Evolutionary conservation across 805 yeast species (phyloP).

Genomic region (Starmera amethionina): DNA sequence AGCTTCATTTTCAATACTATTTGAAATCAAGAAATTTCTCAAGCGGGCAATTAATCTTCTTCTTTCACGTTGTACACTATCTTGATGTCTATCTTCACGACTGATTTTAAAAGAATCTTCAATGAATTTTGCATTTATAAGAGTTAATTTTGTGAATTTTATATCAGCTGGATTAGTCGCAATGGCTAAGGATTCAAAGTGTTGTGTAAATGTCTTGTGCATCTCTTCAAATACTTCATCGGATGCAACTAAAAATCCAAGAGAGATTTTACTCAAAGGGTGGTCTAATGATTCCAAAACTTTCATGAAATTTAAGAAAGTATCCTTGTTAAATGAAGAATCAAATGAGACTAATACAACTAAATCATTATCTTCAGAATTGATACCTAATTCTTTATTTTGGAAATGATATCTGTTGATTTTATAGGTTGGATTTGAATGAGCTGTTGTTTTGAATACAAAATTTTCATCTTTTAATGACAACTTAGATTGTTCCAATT

Average conservation of each 20-base stretch:
- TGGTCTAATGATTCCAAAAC: conserved; percentile 21
- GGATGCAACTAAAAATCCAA: conserved; percentile 12
- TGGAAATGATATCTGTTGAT: no score
- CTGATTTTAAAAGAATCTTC: conserved; percentile 16
- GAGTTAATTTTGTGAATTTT: conserved; percentile 14
- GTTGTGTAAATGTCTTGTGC: not conserved
- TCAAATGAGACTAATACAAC: conserved; percentile 2
- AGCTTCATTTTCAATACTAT: conserved; percentile 18
- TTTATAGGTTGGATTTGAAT: no score
- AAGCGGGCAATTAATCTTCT: conserved; percentile 15
- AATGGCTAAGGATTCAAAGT: conserved; percentile 3
- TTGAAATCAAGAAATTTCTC: conserved; percentile 16
- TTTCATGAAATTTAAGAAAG: conserved; percentile 17
- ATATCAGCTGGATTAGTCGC: not conserved
- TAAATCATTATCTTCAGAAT: conserved; percentile 3
- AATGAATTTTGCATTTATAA: conserved; percentile 26
- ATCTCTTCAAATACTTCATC: conserved; percentile 3
- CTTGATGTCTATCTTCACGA: conserved; percentile 11
- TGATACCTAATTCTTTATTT: no score
- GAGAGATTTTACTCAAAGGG: conserved; percentile 11
- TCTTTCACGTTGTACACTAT: conserved; percentile 12
- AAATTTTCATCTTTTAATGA: no score
- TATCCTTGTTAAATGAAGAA: no score
- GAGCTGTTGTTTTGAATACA: no score
- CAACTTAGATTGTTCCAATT: no score